A percentile compares a stretch with the other conserved stretches of the same genome.
Conservation (phyloP, 768 basidiomycete species). For the Phylloporus rhodoxanthus region DNA sequence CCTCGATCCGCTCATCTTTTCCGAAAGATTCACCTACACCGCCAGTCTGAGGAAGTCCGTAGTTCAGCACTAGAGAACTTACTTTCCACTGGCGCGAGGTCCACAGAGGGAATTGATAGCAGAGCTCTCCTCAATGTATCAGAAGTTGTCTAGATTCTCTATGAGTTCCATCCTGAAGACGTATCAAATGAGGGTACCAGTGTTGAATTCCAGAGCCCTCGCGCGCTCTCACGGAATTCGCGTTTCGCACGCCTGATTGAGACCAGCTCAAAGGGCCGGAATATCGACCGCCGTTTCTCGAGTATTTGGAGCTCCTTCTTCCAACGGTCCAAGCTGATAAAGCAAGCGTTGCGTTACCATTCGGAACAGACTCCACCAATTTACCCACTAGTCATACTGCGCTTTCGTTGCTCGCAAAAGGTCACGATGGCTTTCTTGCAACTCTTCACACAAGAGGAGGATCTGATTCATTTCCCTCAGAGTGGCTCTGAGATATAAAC, state of each 20-base stretch:
- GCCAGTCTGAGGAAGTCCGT: not conserved
- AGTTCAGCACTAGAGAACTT: not conserved
- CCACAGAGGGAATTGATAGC: not conserved
- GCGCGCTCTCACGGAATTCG: not conserved
- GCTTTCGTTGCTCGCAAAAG: not conserved
- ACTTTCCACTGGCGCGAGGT: constrained; percentile 1
- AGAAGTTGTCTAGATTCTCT: constrained; percentile 1
- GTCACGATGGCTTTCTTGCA: not conserved
- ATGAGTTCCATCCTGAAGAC: not conserved
- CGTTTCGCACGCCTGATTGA: not conserved
- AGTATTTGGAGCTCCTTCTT: not conserved
- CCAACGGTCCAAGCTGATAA: not conserved
- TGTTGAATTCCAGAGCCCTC: not conserved
- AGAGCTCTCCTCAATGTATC: not conserved
- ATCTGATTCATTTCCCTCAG: not conserved
- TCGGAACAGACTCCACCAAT: not conserved
- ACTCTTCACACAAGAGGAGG: not conserved
- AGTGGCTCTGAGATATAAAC: not conserved
- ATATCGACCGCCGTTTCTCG: not conserved
- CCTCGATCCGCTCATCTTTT: not conserved
- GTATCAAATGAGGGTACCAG: not conserved
- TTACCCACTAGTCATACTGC: not conserved
- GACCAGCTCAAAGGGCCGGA: not conserved
- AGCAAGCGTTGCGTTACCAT: not conserved
- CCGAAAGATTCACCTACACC: not conserved